Evolutionary conservation across 192 early-diverging fungal genomes (phyloP).

Genomic region (Chytriomyces hyalinus): DNA sequence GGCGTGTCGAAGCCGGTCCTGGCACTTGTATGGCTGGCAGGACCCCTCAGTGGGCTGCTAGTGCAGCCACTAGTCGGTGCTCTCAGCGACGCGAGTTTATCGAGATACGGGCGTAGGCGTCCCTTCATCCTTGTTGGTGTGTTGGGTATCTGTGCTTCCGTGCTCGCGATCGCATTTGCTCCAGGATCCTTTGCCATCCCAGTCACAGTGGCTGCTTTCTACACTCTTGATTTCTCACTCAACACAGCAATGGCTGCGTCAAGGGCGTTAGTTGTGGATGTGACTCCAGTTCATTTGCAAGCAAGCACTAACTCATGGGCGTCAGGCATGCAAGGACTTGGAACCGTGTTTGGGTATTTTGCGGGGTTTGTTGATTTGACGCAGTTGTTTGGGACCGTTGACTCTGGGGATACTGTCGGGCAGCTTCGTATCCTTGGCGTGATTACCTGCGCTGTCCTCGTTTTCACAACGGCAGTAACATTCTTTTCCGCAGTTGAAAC

Average conservation of each 20-base stretch:
- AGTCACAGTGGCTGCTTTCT: no score
- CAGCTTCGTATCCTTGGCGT: constrained; percentile 84
- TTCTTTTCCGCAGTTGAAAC: constrained; percentile 60
- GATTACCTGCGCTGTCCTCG: constrained; percentile 71
- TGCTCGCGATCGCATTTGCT: no score
- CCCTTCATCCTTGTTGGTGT: constrained; percentile 87
- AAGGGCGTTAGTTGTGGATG: constrained; percentile 88
- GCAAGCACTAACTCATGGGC: constrained; percentile 76
- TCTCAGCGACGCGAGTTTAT: constrained; percentile 77
- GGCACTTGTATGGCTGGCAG: constrained; percentile 94
- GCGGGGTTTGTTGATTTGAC: constrained; percentile 82
- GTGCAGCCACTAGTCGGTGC: constrained; percentile 82
- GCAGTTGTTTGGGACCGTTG: constrained; percentile 43
- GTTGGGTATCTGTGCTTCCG: constrained; percentile 71
- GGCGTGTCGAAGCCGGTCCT: constrained; percentile 80
- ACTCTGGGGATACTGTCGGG: constrained; percentile 67
- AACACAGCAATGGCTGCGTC: constrained; percentile 85
- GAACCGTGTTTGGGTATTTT: constrained; percentile 85
- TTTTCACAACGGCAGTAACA: constrained; percentile 60
- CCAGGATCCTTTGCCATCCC: no score
- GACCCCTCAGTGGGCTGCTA: constrained; percentile 72
- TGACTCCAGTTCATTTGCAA: constrained; percentile 52
- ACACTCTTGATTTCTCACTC: constrained; percentile 82
- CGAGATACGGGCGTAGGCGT: constrained; percentile 75
- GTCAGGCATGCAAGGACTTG: constrained; percentile 82